phyloP scores from a whole-genome alignment of 192 early-diverging fungal genomes.

The Haplosporangium gracile region DNA sequence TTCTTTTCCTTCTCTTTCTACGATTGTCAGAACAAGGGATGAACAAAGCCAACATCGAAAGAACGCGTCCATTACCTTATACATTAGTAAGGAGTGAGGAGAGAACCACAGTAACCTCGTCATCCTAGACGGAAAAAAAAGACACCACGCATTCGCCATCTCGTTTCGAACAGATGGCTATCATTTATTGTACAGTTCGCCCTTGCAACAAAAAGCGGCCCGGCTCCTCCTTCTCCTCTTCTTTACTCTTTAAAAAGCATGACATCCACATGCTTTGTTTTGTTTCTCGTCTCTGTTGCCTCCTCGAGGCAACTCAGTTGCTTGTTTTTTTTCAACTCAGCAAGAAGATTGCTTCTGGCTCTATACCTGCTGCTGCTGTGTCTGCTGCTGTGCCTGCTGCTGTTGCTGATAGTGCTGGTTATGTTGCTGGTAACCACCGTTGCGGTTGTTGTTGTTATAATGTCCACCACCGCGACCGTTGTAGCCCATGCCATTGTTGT shows the following conservation, averaged over 20 bases:
- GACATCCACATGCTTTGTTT: too few species aligned
- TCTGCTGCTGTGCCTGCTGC: constrained; percentile 36
- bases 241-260: too few species aligned
- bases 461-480: constrained; percentile 44
- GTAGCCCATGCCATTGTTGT: constrained; percentile 50
- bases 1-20: not conserved
- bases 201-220: too few species aligned
- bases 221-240: too few species aligned
- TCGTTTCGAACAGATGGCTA: too few species aligned
- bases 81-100: too few species aligned
- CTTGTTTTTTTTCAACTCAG: not conserved
- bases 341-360: constrained; percentile 6
- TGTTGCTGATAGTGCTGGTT: constrained; percentile 19
- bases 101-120: not conserved
- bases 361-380: constrained; percentile 51
- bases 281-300: not conserved
- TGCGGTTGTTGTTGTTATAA: constrained; percentile 47
- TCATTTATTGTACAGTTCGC: too few species aligned
- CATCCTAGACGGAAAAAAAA: too few species aligned
- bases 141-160: too few species aligned
- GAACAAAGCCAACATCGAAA: not conserved
- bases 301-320: not conserved
- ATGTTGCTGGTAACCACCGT: constrained; percentile 30
- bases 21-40: not conserved
- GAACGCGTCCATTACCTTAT: not conserved